Base-by-base conservation (phyloP, 148 eudicot genomes). In the Persicaria tinctoria region DNA sequence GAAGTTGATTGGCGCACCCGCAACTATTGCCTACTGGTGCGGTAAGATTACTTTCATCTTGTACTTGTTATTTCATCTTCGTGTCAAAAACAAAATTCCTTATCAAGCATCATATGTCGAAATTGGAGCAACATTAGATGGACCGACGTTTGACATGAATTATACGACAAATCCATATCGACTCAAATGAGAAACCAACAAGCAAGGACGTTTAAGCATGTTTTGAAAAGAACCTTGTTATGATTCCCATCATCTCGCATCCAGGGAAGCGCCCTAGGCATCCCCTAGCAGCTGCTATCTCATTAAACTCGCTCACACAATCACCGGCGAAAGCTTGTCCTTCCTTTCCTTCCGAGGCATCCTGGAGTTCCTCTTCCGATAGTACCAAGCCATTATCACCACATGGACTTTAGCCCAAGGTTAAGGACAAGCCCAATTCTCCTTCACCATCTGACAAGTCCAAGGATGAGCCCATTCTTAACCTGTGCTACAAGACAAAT, bases 241-340 rank as follows among this genome's bases (percentile, higher is more conserved):
- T 86, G 50, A 92, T 86, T 48, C 87, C 96, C 97, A 95, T 95
- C 98, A 95, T 95, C 86, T 95, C 96, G 78, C 93, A 85, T 68
- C 97, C 98, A 3, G 90, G 90, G 77, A 95, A 95, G 53, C 98
- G 89, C 68, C 98, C 98, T 49, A 95, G 97, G 75, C 87, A 87
- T 44, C 98, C 98, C 81, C 93, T 84, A 12, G 97, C 96, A 20
- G 91, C 97, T 8, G 90, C 92, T 70, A 92, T 79, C 79, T 95
- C 97, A 74, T 79, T 84, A 4, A 92, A 86, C 77, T 87, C 91
- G 44, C 62, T 78, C 60, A 95, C 98, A 7, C 80, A 76, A 80
- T 92, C 98, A 59, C 96, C 87, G 72, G 73, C 63, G 74, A 62
- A 78, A 16, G 49, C 70, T 73, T 38, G 71, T 71, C 47, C 72